These are phyloP conservation scores for Somion occarium DNA, from an alignment of 1,284 basidiomycete species.

Conservation along the genomic window DNA sequence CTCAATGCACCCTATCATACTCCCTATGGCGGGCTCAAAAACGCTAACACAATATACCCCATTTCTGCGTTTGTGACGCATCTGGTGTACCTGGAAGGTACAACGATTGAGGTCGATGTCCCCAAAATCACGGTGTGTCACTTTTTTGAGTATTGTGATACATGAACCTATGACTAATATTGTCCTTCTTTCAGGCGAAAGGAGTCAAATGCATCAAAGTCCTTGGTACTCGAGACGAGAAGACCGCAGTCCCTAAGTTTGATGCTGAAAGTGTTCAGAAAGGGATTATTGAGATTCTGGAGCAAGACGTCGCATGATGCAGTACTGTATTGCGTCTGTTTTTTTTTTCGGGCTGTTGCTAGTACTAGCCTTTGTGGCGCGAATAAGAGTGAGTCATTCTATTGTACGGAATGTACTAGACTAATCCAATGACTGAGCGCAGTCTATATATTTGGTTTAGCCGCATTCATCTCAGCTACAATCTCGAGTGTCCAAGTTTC, in stretches of 20 bases:
- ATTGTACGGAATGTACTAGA: too few species aligned
- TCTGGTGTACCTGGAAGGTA: conserved; percentile 70
- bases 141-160: conserved; percentile 5
- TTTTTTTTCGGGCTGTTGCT: too few species aligned
- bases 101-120: conserved; percentile 58
- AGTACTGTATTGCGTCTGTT: too few species aligned
- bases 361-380: too few species aligned
- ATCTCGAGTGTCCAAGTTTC: too few species aligned
- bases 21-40: conserved; percentile 47
- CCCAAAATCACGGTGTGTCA: conserved; percentile 48
- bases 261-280: conserved; percentile 44
- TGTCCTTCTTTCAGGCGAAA: conserved; percentile 34
- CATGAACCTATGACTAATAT: conserved; percentile 8
- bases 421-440: too few species aligned
- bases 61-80: conserved; percentile 80
- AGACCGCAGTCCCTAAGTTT: conserved; percentile 37
- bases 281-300: conserved; percentile 47
- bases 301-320: too few species aligned
- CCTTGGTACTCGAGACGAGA: conserved; percentile 17
- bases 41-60: conserved; percentile 59
- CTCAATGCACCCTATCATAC: conserved; percentile 61
- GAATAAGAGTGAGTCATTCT: too few species aligned
- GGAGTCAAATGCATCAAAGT: conserved; percentile 60
- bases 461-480: too few species aligned
- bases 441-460: too few species aligned